Evolutionary conservation across 1,284 basidiomycete genomes (phyloP), one percentile per base, ranked within the genome.

Genomic region (Mycena citricolor): DNA sequence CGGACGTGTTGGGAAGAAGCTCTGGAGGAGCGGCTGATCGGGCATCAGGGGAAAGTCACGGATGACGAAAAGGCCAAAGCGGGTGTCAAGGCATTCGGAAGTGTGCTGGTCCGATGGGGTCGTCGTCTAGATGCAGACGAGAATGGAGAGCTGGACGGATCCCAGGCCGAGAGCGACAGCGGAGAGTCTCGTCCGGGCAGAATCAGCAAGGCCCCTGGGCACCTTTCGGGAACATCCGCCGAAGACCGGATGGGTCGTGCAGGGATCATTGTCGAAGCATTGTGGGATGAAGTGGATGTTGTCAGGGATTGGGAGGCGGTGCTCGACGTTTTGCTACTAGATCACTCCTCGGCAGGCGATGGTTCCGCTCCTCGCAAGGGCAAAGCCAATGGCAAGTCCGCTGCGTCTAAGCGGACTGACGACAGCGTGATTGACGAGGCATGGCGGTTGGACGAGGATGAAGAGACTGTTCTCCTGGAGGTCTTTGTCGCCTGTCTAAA

Each of bases 221-320:
- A 68, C 0, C 61, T 81, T 12, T 65, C 77, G 6, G 71, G 68
- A 6, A 59, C 71, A 7, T 70, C 77, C 24, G 70, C 77, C 39
- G 74, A 74, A 42, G 79, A 85, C 6, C 74, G 87, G n/a, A 79
- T 77, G 3, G 79, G 82, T 0, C 76, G 94, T 14, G 93, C 90
- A 3, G 46, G 42, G 16, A n/a, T 43, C 12, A 47, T 45, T 24
- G 84, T 97, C 4, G 92, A 97, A 49, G 90, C 90, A 0, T 69
- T 99, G 1, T 97, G 90, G 87, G 81, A 86, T 38, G 79, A 89
- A 29, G 72, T 93, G 19, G 83, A 87, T 1, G 68, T 79, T 0
- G 69, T 95, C 32, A 76, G 77, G 29, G 83, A 93, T 45, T 98
- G 94, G 93, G 79, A 92, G 56, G 77, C 74, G 0, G 68, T 97